Percentiles rank a stretch among this genome's conserved stretches.
phyloP scores from a whole-genome alignment of 2,329 filamentous ascomycete species.

The Didymella segeticola region DNA sequence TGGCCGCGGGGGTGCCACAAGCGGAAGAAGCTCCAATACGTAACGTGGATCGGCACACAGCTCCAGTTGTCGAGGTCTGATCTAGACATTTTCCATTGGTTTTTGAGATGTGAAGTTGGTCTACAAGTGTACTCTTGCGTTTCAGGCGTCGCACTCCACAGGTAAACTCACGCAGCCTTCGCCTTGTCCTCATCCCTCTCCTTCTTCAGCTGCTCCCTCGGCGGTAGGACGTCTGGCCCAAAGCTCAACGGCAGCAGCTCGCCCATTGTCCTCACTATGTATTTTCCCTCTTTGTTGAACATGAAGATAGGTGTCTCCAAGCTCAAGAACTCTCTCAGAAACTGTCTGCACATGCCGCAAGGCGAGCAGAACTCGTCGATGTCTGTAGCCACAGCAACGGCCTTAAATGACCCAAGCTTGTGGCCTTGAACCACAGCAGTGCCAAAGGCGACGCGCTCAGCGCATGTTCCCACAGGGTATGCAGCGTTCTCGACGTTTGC shows the following conservation, averaged over 20 bases:
- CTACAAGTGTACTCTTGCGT: background rate
- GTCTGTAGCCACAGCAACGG: slow-evolving; percentile 85
- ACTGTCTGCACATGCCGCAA: slow-evolving; percentile 96
- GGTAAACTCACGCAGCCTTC: slow-evolving; percentile 18
- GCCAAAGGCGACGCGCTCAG: slow-evolving; percentile 84
- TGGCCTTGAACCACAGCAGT: slow-evolving; percentile 71
- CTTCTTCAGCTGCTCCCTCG: slow-evolving; percentile 43
- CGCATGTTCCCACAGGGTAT: slow-evolving; percentile 94
- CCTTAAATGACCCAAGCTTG: slow-evolving; percentile 59
- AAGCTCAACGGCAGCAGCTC: slow-evolving; percentile 64
- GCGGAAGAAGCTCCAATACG: background rate
- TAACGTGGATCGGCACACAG: background rate
- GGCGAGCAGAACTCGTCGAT: slow-evolving; percentile 64
- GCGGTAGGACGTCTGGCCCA: slow-evolving; percentile 57
- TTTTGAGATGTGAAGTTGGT: background rate
- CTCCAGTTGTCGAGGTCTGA: background rate
- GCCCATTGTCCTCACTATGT: slow-evolving; percentile 71
- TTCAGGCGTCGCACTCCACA: background rate
- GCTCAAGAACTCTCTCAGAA: slow-evolving; percentile 60
- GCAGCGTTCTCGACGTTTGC: slow-evolving; percentile 85
- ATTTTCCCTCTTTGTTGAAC: slow-evolving; percentile 84
- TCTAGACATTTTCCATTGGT: background rate
- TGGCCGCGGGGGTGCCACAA: slow-evolving; percentile 12
- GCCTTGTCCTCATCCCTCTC: slow-evolving; percentile 33
- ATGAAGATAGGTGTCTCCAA: slow-evolving; percentile 78